Evolutionary conservation across 106 monocot species (phyloP).

Genomic region (Dendrobium chrysotoxum): DNA sequence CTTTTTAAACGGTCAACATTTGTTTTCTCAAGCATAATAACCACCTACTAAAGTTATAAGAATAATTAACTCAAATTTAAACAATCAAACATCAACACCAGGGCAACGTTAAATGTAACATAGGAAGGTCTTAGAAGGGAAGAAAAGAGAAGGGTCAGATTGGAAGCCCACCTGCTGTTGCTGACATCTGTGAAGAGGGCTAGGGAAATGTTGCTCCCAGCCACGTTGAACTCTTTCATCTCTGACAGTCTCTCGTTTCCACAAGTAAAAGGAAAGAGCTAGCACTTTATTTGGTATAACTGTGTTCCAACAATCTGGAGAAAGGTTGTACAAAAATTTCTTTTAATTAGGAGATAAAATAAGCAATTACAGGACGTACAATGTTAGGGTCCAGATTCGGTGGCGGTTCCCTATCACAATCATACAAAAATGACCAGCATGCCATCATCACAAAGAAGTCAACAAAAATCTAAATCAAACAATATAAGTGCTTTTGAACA

Average conservation of each 20-base stretch:
- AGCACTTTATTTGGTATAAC: background rate
- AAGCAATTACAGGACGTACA: background rate
- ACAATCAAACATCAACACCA: background rate
- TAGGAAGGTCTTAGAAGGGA: background rate
- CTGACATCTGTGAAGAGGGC: conserved; percentile 57
- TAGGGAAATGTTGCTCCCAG: conserved; percentile 31
- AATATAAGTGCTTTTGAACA: too few species aligned
- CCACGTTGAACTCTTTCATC: conserved; percentile 46
- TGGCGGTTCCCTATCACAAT: too few species aligned
- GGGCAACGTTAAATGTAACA: background rate
- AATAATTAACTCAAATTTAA: background rate
- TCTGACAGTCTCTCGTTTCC: background rate
- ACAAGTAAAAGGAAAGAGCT: background rate
- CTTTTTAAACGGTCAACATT: background rate
- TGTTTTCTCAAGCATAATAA: too few species aligned
- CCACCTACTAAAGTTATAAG: too few species aligned
- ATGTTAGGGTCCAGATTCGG: background rate
- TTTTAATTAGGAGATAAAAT: background rate
- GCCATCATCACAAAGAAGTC: too few species aligned
- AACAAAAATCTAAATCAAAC: too few species aligned
- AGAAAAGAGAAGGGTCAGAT: background rate
- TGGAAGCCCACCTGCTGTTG: conserved; percentile 34
- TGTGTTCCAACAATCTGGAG: background rate
- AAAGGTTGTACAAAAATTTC: background rate
- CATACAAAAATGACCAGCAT: too few species aligned